phyloP scores from a whole-genome alignment of 371 early-diverging fungal species.

The Mortierella sp. region DNA sequence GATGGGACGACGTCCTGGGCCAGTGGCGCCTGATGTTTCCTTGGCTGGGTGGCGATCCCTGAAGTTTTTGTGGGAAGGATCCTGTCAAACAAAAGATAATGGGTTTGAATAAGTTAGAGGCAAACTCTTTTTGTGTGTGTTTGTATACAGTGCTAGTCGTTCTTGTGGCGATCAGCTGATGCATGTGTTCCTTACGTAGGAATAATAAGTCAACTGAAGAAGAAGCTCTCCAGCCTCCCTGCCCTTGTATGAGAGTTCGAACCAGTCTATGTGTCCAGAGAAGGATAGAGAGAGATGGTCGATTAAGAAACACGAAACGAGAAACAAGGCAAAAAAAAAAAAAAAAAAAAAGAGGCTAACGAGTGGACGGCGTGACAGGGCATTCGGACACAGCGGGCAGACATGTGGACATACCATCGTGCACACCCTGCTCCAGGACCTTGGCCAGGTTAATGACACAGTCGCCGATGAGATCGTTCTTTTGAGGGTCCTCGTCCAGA shows the following conservation, averaged over 20 bases:
- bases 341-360: too few species aligned
- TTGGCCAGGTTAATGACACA: conserved; percentile 68
- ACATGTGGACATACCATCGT: conserved; percentile 60
- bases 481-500: conserved; percentile 51
- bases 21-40: not conserved
- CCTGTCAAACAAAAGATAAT: conserved; percentile 10
- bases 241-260: conserved; percentile 61
- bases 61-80: conserved; percentile 29
- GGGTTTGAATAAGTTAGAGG: not conserved
- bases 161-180: too few species aligned
- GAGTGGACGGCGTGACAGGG: too few species aligned
- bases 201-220: conserved; percentile 68
- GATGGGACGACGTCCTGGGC: conserved; percentile 31
- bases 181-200: conserved; percentile 58
- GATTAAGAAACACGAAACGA: too few species aligned
- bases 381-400: too few species aligned
- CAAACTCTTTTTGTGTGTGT: not conserved
- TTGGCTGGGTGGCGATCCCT: conserved; percentile 16
- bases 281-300: too few species aligned
- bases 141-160: too few species aligned
- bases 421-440: conserved; percentile 72
- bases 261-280: conserved; percentile 58
- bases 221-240: conserved; percentile 64
- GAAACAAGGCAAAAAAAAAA: too few species aligned
- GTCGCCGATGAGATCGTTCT: conserved; percentile 72